phyloP scores from a whole-genome alignment of 163 green algal species.

The Coccomyxa subellipsoidea region DNA sequence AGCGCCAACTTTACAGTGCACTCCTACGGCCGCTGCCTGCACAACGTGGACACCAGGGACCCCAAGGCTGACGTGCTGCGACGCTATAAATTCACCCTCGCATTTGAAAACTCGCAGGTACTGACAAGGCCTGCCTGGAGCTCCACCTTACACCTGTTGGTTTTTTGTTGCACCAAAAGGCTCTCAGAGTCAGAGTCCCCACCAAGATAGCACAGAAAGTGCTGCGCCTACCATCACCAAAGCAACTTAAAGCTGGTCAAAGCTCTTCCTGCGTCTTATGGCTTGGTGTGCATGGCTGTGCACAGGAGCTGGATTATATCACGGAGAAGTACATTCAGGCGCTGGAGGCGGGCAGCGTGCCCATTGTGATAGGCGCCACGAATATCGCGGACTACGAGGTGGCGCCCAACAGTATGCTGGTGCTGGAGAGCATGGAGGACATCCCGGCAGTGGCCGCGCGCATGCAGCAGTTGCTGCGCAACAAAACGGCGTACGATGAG shows the following conservation, averaged over 20 bases:
- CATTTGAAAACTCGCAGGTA: constrained; percentile 1
- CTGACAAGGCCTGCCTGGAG: too few relatives aligned
- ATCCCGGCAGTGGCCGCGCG: neutral
- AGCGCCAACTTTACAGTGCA: neutral
- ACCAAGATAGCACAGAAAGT: too few relatives aligned
- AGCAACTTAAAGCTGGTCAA: too few relatives aligned
- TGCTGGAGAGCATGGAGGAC: neutral
- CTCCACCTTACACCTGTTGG: too few relatives aligned
- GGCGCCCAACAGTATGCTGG: constrained; percentile 1
- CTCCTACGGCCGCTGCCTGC: neutral
- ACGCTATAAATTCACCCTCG: neutral
- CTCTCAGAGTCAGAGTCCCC: too few relatives aligned
- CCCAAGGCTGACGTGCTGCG: neutral
- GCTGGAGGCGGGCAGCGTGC: neutral
- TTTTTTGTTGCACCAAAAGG: too few relatives aligned
- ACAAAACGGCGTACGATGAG: neutral
- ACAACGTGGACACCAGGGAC: neutral
- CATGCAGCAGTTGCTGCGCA: neutral
- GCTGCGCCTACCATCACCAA: too few relatives aligned
- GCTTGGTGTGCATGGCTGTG: neutral
- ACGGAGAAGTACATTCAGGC: neutral
- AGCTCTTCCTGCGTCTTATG: too few relatives aligned
- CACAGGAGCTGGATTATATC: neutral
- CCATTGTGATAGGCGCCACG: neutral
- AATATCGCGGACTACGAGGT: neutral